Evolutionary conservation across 768 basidiomycete species (phyloP).

Genomic region (Cantharellus anzutake): DNA sequence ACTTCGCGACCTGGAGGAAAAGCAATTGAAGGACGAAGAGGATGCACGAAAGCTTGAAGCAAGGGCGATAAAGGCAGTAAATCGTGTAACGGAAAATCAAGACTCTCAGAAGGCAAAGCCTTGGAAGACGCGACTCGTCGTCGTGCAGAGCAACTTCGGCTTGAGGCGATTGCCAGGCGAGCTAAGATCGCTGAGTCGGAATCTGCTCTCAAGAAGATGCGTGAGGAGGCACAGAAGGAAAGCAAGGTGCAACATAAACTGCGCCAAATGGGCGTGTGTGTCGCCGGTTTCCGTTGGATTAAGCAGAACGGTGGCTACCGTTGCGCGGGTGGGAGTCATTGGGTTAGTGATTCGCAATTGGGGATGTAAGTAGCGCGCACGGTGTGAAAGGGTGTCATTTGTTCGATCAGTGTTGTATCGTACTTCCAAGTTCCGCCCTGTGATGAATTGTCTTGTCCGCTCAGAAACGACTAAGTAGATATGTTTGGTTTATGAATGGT

Average conservation of each 20-base stretch:
- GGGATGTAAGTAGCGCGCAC: not conserved
- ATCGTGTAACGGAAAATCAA: not conserved
- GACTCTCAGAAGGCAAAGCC: slow-evolving; percentile 5
- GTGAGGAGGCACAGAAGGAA: slow-evolving; percentile 19
- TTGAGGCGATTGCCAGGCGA: not conserved
- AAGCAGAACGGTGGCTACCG: slow-evolving; percentile 23
- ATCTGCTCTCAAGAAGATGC: slow-evolving; percentile 5
- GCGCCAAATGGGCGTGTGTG: slow-evolving; percentile 31
- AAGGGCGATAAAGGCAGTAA: not conserved
- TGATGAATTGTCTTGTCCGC: no score
- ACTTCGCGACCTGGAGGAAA: not conserved
- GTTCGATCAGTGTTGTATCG: no score
- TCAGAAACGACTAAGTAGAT: no score
- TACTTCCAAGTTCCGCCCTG: no score
- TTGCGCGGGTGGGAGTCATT: slow-evolving; percentile 30
- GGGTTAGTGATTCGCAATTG: slow-evolving; percentile 11
- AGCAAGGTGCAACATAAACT: slow-evolving; percentile 25
- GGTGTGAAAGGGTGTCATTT: no score
- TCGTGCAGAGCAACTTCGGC: not conserved
- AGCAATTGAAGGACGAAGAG: not conserved
- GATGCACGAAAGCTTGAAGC: not conserved
- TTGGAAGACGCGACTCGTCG: slow-evolving; percentile 4
- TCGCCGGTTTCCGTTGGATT: slow-evolving; percentile 28
- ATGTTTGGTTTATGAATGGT: no score
- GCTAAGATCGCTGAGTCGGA: not conserved